Base-by-base conservation (phyloP, 2,329 filamentous ascomycete genomes). In the Incumbomyces lentus region DNA sequence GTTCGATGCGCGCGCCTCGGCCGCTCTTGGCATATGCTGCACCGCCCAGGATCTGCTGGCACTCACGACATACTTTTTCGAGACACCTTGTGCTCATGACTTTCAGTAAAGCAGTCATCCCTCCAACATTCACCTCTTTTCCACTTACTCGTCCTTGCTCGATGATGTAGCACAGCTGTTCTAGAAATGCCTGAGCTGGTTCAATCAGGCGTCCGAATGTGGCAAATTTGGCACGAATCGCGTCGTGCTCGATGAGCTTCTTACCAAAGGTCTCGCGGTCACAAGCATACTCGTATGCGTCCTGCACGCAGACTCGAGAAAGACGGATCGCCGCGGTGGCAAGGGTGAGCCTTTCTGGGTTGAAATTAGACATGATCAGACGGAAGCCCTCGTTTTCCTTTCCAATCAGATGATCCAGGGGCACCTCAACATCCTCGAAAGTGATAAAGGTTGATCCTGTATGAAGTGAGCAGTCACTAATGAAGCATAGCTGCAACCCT, bases 361-460 rank as follows among this genome's bases (percentile, higher is more conserved):
- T 88, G 73, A 87, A 87, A 64, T 87, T 85, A 40, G 77, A 81
- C 81, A 84, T 85, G 58, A 84, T 78, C 57, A 84, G 82, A 46
- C 69, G 73, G 81, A 88, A 86, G 2, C 84, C 84, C 54, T 74
- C 67, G 13, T 82, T 82, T 61, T 87, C 83, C 14, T 69, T 55
- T 1, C 83, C 84, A 48, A 88, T 76, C 6, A 87, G 64, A 58
- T 87, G 86, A 56, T 75, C 74, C 0, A 78, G 72, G 0, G 82
- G 82, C 0, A 88, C 83, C 47, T 78, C 73, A n/a, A 87, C 84
- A 46, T 87, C 81, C 54, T 86, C 82, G 1, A 88, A 70, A 58
- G 84, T 81, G 55, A 88, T 86, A 61, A 78, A 87, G 0, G 84
- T 85, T 1, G 83, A 87, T 1, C 83, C 84, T 4, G 75, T 75